Percentiles rank a stretch among this genome's conserved stretches.
phyloP scores from a whole-genome alignment of 768 basidiomycete species.

The Lactarius pseudohatsudake region DNA sequence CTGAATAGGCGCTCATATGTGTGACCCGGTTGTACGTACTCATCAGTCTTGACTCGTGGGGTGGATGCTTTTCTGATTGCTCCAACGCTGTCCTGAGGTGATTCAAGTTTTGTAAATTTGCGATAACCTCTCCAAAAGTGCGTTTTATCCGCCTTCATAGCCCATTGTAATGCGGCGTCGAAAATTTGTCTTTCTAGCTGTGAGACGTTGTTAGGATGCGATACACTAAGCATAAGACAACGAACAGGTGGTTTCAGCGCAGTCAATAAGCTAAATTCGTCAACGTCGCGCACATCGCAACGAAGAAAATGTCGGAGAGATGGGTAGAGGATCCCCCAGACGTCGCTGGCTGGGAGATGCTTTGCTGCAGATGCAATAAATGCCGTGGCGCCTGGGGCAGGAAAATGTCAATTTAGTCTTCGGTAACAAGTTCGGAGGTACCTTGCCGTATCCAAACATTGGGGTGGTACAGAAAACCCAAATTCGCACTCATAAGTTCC shows the following conservation, averaged over 20 bases:
- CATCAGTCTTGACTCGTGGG: slow-evolving; percentile 65
- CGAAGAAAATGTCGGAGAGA: slow-evolving; percentile 82
- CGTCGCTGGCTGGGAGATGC: slow-evolving; percentile 81
- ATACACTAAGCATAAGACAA: slow-evolving; percentile 9
- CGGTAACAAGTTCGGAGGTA: slow-evolving; percentile 32
- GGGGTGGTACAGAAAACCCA: slow-evolving; percentile 93
- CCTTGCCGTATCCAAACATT: slow-evolving; percentile 96
- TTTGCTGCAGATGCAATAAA: slow-evolving; percentile 87
- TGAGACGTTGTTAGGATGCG: neutral
- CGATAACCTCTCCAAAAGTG: slow-evolving; percentile 72
- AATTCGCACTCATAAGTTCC: slow-evolving; percentile 88
- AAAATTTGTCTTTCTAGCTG: slow-evolving; percentile 71
- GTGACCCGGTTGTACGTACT: slow-evolving; percentile 54
- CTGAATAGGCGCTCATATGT: slow-evolving; percentile 12
- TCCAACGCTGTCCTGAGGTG: slow-evolving; percentile 69
- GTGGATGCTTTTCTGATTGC: slow-evolving; percentile 55
- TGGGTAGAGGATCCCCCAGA: slow-evolving; percentile 97
- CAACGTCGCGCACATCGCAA: slow-evolving; percentile 74
- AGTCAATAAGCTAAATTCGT: slow-evolving; percentile 71
- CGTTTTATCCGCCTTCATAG: slow-evolving; percentile 77
- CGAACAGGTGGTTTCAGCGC: slow-evolving; percentile 79
- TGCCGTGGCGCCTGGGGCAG: slow-evolving; percentile 66
- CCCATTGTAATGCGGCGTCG: slow-evolving; percentile 86
- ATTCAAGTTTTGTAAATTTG: slow-evolving; percentile 54
- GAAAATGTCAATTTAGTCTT: slow-evolving; percentile 3